Conservation (phyloP, 2,329 filamentous ascomycete species). For the Sarocladium oryzae region DNA sequence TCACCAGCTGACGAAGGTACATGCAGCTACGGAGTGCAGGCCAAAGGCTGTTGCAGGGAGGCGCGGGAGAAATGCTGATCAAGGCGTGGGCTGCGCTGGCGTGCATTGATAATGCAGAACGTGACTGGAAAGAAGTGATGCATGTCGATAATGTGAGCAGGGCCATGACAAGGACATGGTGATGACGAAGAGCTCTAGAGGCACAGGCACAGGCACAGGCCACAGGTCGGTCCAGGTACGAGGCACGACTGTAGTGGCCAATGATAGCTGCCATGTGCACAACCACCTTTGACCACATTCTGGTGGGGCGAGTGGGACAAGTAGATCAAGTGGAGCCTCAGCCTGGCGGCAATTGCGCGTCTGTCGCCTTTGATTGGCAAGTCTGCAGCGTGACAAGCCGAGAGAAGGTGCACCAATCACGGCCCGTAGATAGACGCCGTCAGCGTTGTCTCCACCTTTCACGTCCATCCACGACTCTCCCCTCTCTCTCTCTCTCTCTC, state of each 20-base stretch:
- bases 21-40: no score
- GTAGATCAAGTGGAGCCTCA: neutral
- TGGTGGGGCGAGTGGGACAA: neutral
- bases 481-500: neutral
- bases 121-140: neutral
- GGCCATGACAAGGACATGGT: neutral
- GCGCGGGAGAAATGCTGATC: conserved; percentile 6
- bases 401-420: neutral
- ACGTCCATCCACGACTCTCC: neutral
- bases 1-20: neutral
- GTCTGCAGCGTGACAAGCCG: conserved; percentile 3
- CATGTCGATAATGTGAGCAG: neutral
- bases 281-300: neutral
- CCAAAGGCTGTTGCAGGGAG: neutral
- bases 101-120: neutral
- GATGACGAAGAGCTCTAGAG: neutral
- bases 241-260: no score
- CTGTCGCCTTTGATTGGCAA: conserved; percentile 3
- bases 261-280: neutral
- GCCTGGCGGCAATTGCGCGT: conserved; percentile 6
- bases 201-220: neutral
- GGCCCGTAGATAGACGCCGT: conserved; percentile 2
- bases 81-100: neutral
- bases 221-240: neutral
- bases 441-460: neutral